Evolutionary conservation across 1,284 basidiomycete species (phyloP), one percentile per base, ranked within the genome.

Genomic region (Cystobasidiaceae sp.): DNA sequence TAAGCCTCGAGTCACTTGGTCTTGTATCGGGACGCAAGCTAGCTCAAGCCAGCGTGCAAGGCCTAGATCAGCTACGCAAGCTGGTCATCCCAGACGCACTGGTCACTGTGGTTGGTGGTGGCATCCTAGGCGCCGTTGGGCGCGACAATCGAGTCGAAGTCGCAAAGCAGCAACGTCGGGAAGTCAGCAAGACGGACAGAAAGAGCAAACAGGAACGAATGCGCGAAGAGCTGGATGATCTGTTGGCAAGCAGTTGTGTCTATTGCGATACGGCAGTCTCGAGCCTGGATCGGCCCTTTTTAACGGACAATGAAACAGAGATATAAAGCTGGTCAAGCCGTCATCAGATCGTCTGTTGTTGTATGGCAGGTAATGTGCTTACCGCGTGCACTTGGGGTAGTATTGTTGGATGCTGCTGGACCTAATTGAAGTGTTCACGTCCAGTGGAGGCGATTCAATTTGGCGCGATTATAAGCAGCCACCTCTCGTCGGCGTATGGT

Each of bases 61-160:
- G 73, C 1, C 62, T 75, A 52, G 93, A 96, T 77, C 84, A 85
- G 67, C 78, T 97, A 63, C 83, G 92, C 39, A 91, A 93, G 75
- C 80, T 97, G 56, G 93, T 97, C 72, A 80, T 94, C 4, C 93
- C 93, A 11, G 93, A 96, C 72, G 89, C 90, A 4, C 81, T 97
- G 1, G 78, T 80, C 3, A 73, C 74, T 7, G 76, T 75, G 4
- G 75, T 79, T 8, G 77, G 77, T 17, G 75, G 73, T 11, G 75
- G 75, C 21, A 74, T 78, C 4, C 74, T 74, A 3, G 71, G 74
- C 19, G 69, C 71, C 21, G 59, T 69, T 28, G 67, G 70, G 11
- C 55, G 72, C 27, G 54, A 56, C 81, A 82, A 43, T 79, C 86
- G 27, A 84, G 89, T 58, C 83, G 84, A 17, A 67, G 67, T 80